A percentile compares a stretch with the other conserved stretches of the same genome.
phyloP scores from a whole-genome alignment of 345 rosid species.

The Citrus maxima region DNA sequence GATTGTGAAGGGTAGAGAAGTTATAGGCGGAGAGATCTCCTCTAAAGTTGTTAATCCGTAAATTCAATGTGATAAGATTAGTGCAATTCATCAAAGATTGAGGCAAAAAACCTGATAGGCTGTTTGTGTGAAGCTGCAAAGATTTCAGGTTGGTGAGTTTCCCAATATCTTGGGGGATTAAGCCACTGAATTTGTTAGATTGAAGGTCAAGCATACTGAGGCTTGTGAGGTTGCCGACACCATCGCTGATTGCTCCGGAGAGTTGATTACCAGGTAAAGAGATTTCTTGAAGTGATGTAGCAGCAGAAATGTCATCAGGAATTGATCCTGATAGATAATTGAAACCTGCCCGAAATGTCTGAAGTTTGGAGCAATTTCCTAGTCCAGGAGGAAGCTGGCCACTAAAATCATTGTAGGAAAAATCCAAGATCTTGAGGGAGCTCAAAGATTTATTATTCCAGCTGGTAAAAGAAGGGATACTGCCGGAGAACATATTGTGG shows the following conservation, averaged over 20 bases:
- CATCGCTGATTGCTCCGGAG: slow-evolving; percentile 2
- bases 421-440: slow-evolving; percentile 1
- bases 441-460: background rate
- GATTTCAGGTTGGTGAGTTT: background rate
- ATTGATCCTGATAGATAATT: slow-evolving; percentile 5
- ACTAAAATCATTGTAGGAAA: background rate
- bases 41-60: background rate
- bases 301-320: background rate
- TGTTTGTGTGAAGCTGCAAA: background rate
- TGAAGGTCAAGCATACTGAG: background rate
- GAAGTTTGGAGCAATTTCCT: slow-evolving; percentile 1
- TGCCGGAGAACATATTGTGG: background rate
- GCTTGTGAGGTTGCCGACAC: background rate
- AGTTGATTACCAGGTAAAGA: slow-evolving; percentile 3
- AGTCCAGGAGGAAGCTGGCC: background rate
- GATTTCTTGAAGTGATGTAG: background rate
- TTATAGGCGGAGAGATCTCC: background rate
- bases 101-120: background rate
- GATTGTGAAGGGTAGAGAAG: background rate
- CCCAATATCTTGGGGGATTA: background rate
- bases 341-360: slow-evolving; percentile 12
- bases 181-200: background rate
- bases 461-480: background rate
- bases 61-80: background rate
- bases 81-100: background rate